phyloP scores from a whole-genome alignment of 108 stramenopile species.

The Nitzschia palea region DNA sequence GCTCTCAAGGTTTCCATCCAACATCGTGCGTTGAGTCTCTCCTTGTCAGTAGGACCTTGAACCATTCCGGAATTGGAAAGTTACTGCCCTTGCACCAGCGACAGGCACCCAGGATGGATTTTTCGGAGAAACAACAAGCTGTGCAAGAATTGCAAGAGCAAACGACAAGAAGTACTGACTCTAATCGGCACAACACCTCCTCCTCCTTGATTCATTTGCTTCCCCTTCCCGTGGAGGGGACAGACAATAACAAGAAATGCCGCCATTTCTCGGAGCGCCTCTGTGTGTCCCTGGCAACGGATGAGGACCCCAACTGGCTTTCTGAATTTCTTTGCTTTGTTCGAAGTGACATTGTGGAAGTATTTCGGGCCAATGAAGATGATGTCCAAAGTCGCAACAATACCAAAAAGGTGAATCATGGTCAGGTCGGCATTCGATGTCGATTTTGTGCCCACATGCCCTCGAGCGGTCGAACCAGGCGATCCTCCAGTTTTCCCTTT shows the following conservation, averaged over 20 bases:
- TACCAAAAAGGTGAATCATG: slow-evolving; percentile 28
- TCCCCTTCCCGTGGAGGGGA: neutral
- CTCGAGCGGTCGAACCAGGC: slow-evolving; percentile 12
- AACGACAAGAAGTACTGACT: too few species aligned
- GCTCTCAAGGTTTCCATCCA: too few species aligned
- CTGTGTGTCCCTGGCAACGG: slow-evolving; percentile 30
- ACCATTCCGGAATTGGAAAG: too few species aligned
- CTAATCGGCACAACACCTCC: too few species aligned
- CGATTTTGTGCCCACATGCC: slow-evolving; percentile 45
- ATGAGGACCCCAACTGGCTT: slow-evolving; percentile 54
- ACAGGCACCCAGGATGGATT: too few species aligned
- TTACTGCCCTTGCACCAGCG: too few species aligned
- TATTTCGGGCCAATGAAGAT: slow-evolving; percentile 39
- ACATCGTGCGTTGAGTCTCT: too few species aligned
- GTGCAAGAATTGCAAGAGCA: too few species aligned
- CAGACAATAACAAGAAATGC: neutral
- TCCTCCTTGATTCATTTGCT: too few species aligned
- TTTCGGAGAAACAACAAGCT: too few species aligned
- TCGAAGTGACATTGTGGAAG: slow-evolving; percentile 40
- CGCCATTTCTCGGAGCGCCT: neutral
- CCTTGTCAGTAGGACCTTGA: too few species aligned
- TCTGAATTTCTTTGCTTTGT: slow-evolving; percentile 56
- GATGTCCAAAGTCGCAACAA: slow-evolving; percentile 34
- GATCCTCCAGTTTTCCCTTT: slow-evolving; percentile 49
- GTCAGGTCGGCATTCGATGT: slow-evolving; percentile 57